Evolutionary conservation across 306 rosid species (phyloP), one percentile per base, ranked within the genome.

Genomic region (Prunus kanzakura): DNA sequence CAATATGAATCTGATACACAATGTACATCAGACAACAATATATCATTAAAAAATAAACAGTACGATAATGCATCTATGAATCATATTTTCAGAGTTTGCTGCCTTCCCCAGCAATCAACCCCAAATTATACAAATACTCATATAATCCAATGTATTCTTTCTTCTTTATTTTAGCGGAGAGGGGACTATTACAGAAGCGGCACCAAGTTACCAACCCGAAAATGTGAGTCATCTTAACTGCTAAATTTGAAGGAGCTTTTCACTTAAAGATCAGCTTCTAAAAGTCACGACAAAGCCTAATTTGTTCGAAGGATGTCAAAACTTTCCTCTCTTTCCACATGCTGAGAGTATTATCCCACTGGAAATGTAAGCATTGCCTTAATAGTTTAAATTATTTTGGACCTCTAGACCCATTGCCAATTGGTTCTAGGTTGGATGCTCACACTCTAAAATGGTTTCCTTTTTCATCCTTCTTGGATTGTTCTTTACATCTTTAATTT

Each of bases 1-100:
- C 96, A 80, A 95, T 88, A 81, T 95, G 98, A 73, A 92, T 93
- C 98, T 95, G 89, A 81, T 74, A 69, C 75, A 65, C 67, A 82
- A 80, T 43, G 72, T 60, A 73, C 49, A 65, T 83, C 64, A 84
- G 75, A 60, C 8, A 20, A 72, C 57, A 78, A 70, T 51, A 73
- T 32, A 18, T 38, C 41, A 41, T 41, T n/a, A 12, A 11, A 77
- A 19, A 13, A 5, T 8, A 72, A 38, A 15, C 14, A 75, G 3
- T 7, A 13, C 8, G 27, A 55, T 16, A 19, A 46, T 72, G 3
- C 52, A 8, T 51, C 8, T 22, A 74, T 18, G 45, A 49, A 49
- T 66, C 32, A 47, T 43, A 46, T 13, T 47, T 27, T 27, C 73
- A 38, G n/a, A 46, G 50, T 8, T 30, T 51, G 7, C 10, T 0